These are phyloP conservation scores for Schizophyllum amplum DNA, from an alignment of 1,284 basidiomycete genomes.

Conservation along the genomic window DNA sequence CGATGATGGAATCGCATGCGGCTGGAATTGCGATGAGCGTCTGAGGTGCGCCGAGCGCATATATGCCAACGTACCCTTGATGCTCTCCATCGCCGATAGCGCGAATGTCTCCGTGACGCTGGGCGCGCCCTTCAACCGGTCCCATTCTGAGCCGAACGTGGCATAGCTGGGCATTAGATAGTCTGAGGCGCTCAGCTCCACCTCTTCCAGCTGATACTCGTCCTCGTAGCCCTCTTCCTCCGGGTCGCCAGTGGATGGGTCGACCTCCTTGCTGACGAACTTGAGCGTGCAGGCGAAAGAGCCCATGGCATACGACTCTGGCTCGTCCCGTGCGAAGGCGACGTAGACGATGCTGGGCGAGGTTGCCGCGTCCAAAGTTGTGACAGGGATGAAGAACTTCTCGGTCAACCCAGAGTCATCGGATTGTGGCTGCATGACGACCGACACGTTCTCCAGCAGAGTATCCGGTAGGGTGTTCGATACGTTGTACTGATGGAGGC, in stretches of 20 bases:
- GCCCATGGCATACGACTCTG: slow-evolving; percentile 72
- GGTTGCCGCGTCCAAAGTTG: slow-evolving; percentile 56
- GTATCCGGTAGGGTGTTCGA: slow-evolving; percentile 99
- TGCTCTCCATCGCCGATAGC: slow-evolving; percentile 85
- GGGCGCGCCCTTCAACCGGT: slow-evolving; percentile 71
- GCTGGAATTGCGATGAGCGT: slow-evolving; percentile 35
- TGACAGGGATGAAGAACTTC: slow-evolving; percentile 91
- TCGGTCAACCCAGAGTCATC: slow-evolving; percentile 81
- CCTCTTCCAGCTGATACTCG: slow-evolving; percentile 96
- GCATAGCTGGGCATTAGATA: slow-evolving; percentile 92
- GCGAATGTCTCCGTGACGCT: slow-evolving; percentile 91
- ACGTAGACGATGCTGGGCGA: slow-evolving; percentile 88
- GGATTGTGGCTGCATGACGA: slow-evolving; percentile 78
- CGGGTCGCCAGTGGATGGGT: slow-evolving; percentile 93
- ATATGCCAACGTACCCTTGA: slow-evolving; percentile 63
- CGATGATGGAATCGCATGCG: slow-evolving; percentile 88
- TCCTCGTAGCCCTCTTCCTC: slow-evolving; percentile 98
- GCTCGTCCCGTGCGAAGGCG: slow-evolving; percentile 81
- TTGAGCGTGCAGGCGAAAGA: slow-evolving; percentile 94
- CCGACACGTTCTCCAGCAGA: slow-evolving; percentile 92
- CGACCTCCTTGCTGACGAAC: slow-evolving; percentile 96
- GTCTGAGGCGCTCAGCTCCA: slow-evolving; percentile 86
- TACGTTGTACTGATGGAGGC: slow-evolving; percentile 76
- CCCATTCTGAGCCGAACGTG: slow-evolving; percentile 93
- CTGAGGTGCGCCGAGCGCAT: slow-evolving; percentile 7